Evolutionary conservation across 495 filamentous ascomycete species (phyloP), one percentile per base, ranked within the genome.

Genomic region (Bombardia bombarda): DNA sequence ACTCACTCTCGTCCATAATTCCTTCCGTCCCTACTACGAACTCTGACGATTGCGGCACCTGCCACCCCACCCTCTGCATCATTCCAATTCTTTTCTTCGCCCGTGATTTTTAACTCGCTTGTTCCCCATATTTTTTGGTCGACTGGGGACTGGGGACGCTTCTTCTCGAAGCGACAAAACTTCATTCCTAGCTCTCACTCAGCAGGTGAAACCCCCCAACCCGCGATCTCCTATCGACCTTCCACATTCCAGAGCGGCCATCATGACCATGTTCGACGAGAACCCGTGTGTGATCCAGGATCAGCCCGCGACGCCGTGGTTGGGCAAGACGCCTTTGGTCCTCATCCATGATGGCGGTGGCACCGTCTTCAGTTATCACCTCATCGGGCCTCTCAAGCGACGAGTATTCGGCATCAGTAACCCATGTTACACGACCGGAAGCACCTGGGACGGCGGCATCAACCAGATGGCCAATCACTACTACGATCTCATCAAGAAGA

Each of bases 341-440:
- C 54, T 70, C 16, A 59, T 70, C 32, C 66, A 70, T 41, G 66
- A 70, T 43, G 66, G 65, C 42, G 63, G 66, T 42, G 66, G 66
- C 47, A 68, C 65, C 10, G 55, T 55, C 17, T 64, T 64, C 37
- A 52, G 47, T 24, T 70, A 70, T 53, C 54, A 63, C 49, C 53
- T 51, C 46, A 54, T 70, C 8, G 58, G 49, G 20, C 18, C 46
- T 9, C 52, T 70, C 1, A 42, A 43, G 23, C 60, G 67, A 1
- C 28, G 49, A 13, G 43, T 69, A 2, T 67, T 58, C 43, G 64
- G 57, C 28, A 66, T 70, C 35, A 40, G 45, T 46, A 68, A 70
- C 36, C 66, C 66, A 0, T 43, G 46, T 36, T 66, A 59, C 47
- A 26, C 48, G n/a, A 30, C 51, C n/a, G 50, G 44, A 19, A 7